phyloP scores from a whole-genome alignment of 495 filamentous ascomycete genomes.

The Annulohypoxylon bovei region DNA sequence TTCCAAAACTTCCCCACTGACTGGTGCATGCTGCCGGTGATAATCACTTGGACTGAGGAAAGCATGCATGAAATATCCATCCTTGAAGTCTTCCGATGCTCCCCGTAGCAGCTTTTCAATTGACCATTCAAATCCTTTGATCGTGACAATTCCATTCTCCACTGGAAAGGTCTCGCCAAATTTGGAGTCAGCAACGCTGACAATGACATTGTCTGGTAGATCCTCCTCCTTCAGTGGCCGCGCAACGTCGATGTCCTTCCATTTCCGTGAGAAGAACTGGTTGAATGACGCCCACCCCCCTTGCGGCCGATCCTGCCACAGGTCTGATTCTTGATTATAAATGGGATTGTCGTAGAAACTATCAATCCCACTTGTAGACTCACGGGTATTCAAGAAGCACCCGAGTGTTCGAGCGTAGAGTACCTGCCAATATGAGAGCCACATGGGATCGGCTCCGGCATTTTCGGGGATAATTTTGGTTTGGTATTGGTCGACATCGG shows the following conservation, averaged over 20 bases:
- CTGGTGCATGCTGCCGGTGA: slow-evolving; percentile 60
- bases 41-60: slow-evolving; percentile 58
- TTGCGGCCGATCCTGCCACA: slow-evolving; percentile 26
- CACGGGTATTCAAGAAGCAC: slow-evolving; percentile 43
- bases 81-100: slow-evolving; percentile 46
- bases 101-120: slow-evolving; percentile 52
- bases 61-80: slow-evolving; percentile 55
- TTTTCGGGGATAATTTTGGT: slow-evolving; percentile 34
- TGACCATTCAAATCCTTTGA: slow-evolving; percentile 56
- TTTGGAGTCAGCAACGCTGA: slow-evolving; percentile 55
- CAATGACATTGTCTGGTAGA: slow-evolving; percentile 50
- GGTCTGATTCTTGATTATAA: slow-evolving; percentile 39
- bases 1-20: slow-evolving; percentile 50
- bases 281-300: slow-evolving; percentile 51
- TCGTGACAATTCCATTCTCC: slow-evolving; percentile 37
- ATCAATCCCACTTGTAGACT: slow-evolving; percentile 39
- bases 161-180: slow-evolving; percentile 40
- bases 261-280: slow-evolving; percentile 52
- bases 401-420: slow-evolving; percentile 44
- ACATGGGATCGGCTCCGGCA: slow-evolving; percentile 21
- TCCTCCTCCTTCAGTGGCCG: slow-evolving; percentile 51
- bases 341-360: slow-evolving; percentile 37
- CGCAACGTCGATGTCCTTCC: slow-evolving; percentile 20
- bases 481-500: slow-evolving; percentile 31
- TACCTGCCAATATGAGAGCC: slow-evolving; percentile 50